Percentiles rank a stretch among this genome's conserved stretches.
Evolutionary conservation across 352 stramenopile genomes (phyloP).

Genomic region (Globisporangium orthogonon): DNA sequence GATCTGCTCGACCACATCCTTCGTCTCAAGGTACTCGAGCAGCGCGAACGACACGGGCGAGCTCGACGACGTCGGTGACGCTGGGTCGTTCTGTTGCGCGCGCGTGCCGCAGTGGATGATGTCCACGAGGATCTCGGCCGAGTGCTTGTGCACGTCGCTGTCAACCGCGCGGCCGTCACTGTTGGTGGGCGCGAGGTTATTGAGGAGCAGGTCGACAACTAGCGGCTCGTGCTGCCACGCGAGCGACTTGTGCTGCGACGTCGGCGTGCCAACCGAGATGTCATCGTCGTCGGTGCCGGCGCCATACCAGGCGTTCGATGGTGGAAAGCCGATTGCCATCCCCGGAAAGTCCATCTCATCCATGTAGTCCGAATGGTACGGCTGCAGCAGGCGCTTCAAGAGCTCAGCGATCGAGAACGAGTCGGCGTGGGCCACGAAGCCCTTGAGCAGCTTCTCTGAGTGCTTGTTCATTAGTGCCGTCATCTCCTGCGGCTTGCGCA

Average conservation of each 20-base stretch:
- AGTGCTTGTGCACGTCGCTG: conserved; percentile 82
- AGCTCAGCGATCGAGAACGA: conserved; percentile 81
- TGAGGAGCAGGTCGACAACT: conserved; percentile 63
- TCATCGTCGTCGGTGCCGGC: conserved; percentile 61
- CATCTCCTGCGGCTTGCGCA: conserved; percentile 84
- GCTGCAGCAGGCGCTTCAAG: conserved; percentile 78
- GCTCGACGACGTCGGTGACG: conserved; percentile 46
- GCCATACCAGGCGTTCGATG: conserved; percentile 70
- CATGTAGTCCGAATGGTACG: conserved; percentile 81
- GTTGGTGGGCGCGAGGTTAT: conserved; percentile 34
- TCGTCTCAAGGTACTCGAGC: conserved; percentile 75
- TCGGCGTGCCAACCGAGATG: conserved; percentile 50
- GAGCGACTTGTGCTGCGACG: conserved; percentile 63
- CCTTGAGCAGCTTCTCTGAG: conserved; percentile 57
- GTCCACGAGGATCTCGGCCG: conserved; percentile 73
- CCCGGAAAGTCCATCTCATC: conserved; percentile 85
- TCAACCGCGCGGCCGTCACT: conserved; percentile 28
- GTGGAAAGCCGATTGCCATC: conserved; percentile 66
- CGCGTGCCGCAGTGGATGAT: conserved; percentile 83
- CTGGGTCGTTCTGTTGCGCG: conserved; percentile 61
- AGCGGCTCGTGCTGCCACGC: conserved; percentile 66
- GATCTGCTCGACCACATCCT: conserved; percentile 66
- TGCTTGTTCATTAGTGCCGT: conserved; percentile 80
- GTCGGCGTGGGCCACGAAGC: conserved; percentile 56
- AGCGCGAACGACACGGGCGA: conserved; percentile 59